phyloP scores from a whole-genome alignment of 2,329 filamentous ascomycete species.

The Madurella mycetomatis region DNA sequence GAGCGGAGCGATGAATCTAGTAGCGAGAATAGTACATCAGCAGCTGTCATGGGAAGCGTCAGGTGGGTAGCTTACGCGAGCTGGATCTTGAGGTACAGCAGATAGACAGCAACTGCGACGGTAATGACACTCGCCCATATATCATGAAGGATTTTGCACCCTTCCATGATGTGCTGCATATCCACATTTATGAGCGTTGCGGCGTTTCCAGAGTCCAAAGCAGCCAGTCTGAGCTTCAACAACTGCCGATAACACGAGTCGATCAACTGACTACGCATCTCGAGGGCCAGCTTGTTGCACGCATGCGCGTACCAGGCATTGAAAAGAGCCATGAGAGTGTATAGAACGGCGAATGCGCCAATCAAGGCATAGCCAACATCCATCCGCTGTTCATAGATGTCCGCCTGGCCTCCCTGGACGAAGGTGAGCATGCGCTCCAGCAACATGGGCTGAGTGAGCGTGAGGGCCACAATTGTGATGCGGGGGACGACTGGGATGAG shows the following conservation, averaged over 20 bases:
- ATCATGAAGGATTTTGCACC: slow-evolving; percentile 11
- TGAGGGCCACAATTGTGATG: slow-evolving; percentile 5
- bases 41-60: neutral
- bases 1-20: slow-evolving; percentile 9
- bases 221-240: slow-evolving; percentile 7
- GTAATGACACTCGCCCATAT: slow-evolving; percentile 12
- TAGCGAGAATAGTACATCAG: neutral
- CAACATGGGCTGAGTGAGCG: slow-evolving; percentile 11
- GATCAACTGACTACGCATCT: slow-evolving; percentile 9
- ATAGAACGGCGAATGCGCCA: slow-evolving; percentile 7
- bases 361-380: slow-evolving; percentile 11
- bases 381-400: slow-evolving; percentile 1
- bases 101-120: slow-evolving; percentile 7
- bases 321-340: slow-evolving; percentile 9
- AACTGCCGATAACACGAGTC: slow-evolving; percentile 10
- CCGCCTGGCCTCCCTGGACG: slow-evolving; percentile 2
- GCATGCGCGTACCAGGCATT: slow-evolving; percentile 11
- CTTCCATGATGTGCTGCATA: slow-evolving; percentile 15
- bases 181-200: slow-evolving; percentile 12
- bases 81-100: slow-evolving; percentile 11
- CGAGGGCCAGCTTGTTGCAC: slow-evolving; percentile 11
- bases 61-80: slow-evolving; percentile 3
- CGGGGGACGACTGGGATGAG: slow-evolving; percentile 7
- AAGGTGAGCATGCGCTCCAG: slow-evolving; percentile 12
- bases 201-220: slow-evolving; percentile 7